Base-by-base conservation (phyloP, 164 flowering plant species). In the Malania oleifera region DNA sequence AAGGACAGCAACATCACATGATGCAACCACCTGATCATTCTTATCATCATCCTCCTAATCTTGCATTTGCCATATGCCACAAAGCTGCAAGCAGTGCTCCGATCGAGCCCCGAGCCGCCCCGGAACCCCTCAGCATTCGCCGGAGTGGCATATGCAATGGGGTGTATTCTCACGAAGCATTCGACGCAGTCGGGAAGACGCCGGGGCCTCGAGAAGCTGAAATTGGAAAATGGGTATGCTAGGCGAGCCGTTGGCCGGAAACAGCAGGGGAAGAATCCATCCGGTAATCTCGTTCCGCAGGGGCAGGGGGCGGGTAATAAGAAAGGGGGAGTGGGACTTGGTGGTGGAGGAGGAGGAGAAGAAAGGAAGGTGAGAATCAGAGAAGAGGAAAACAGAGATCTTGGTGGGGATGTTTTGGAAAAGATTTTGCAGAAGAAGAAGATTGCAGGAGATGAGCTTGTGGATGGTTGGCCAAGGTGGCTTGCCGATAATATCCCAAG, bases 391-490 rank as follows among this genome's bases (percentile, higher is more conserved):
- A n/a, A n/a, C n/a, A n/a, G 51, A 25, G 58, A 10, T 18, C 37
- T 13, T 5, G 43, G 28, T 44, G 61, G 63, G 15, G 66, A 39
- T 48, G 62, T 54, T 28, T 46, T 65, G 0, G 15, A 45, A 10
- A 63, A 50, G 46, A 59, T 41, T 51, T 20, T 14, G 6, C 24
- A 27, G 52, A 73, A 66, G 70, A 73, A 66, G 70, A 73, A 66
- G 62, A 60, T 68, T 38, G 75, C 26, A 38, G 68, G 44, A 15
- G 80, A 71, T 35, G 80, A 73, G 25, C 31, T 62, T 37, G 69
- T 75, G 7, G 76, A 60, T 56, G 80, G 82, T 11, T 78, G 80
- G 80, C 82, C 82, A 17, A 73, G 62, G 26, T 78, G 82, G 82
- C 76, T 78, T 26, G 67, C 73, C 25, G 76, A 76, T 37, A 73